Base-by-base conservation (phyloP, 1,139 yeast genomes). In the Geotrichum aggregatum region DNA sequence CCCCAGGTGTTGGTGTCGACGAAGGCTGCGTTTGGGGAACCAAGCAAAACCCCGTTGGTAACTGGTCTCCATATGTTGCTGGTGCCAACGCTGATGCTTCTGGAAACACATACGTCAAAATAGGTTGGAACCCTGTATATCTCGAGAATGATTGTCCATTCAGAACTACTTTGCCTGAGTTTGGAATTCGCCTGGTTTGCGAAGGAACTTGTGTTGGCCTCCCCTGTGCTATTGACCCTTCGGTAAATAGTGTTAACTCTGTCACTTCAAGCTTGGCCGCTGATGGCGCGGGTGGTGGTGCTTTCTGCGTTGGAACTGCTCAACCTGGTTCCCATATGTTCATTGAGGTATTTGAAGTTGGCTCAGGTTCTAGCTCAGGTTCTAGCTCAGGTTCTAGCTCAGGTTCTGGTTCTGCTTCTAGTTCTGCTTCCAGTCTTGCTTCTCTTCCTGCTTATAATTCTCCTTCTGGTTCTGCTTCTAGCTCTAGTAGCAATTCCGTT, bases 61-160 rank as follows among this genome's bases (percentile, higher is more conserved):
- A 88, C 76, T 88, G 96, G 96, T 72, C 95, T 24, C 96, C 96
- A 24, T 88, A 86, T 63, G 95, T 88, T 57, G 95, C 94, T 14
- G 96, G 96, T 59, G 88, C 91, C 60, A 87, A 87, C 73, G 79
- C 79, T 71, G 95, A 86, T 67, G 68, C 68, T 54, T 68, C 66
- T 53, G 85, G 87, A 28, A 78, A 80, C 67, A 87, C 96, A 2
- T 87, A 61, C 67, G 85, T 85, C 60, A 88, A 86, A 71, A 80
- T 88, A 65, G 96, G 94, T 48, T 87, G 95, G 94, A 88, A 88
- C 70, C 96, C 96, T 19, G 79, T 84, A 58, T 85, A 86, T 69
- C 68, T 86, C 59, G 91, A 84, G 60, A 76, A 73, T 49, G 60
- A 71, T 2, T 67, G 76, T 33, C 78, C 83, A 22, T 84, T 82